Conservation (phyloP, 345 rosid genomes). For the Reutealis trisperma region DNA sequence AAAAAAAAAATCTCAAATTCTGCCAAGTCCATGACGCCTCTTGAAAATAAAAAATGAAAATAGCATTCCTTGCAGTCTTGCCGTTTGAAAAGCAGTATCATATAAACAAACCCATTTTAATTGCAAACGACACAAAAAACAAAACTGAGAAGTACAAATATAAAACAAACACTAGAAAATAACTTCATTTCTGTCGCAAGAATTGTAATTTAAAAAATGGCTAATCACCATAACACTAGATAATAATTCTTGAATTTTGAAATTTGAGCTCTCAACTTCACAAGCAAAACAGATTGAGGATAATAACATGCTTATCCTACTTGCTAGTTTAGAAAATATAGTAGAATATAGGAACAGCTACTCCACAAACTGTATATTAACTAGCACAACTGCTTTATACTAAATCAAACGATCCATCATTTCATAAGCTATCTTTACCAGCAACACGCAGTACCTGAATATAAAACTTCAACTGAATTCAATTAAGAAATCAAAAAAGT, state of each 20-base stretch:
- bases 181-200: neutral
- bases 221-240: neutral
- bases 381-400: neutral
- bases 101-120: neutral
- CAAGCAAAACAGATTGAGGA: neutral
- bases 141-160: neutral
- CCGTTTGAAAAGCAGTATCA: neutral
- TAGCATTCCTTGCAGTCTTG: neutral
- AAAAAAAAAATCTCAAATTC: neutral
- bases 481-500: too few species aligned
- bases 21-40: neutral
- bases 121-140: neutral
- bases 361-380: neutral
- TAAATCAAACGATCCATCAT: neutral
- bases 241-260: neutral
- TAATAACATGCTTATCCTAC: neutral
- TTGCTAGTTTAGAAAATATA: neutral
- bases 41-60: neutral
- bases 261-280: neutral
- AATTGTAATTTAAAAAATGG: neutral
- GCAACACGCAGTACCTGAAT: too few species aligned
- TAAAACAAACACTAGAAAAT: conserved; percentile 14
- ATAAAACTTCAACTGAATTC: neutral
- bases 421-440: neutral
- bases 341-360: neutral